Evolutionary conservation across 164 flowering plant genomes (phyloP).

Genomic region (Echeveria elegans): DNA sequence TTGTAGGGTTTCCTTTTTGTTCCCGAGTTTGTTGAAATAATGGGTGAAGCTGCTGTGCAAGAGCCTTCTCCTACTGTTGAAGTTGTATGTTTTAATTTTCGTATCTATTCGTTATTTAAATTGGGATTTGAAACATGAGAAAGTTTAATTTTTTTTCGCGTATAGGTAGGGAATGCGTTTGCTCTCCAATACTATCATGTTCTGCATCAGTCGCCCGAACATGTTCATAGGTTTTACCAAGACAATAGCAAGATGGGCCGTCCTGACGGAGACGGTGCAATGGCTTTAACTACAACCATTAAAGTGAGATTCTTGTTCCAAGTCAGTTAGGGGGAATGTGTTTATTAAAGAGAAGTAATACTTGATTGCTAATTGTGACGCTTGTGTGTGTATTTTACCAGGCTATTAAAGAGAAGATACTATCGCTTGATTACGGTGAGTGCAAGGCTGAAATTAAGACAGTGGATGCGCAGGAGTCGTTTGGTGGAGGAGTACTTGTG

Average conservation of each 20-base stretch:
- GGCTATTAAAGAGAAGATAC: slow-evolving; percentile 27
- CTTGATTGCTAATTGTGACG: background rate
- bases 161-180: slow-evolving; percentile 72
- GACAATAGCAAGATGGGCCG: slow-evolving; percentile 63
- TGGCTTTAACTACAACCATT: slow-evolving; percentile 58
- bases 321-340: background rate
- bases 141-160: background rate
- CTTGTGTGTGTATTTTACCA: slow-evolving; percentile 9
- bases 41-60: too few species aligned
- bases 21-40: too few species aligned
- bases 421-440: slow-evolving; percentile 20
- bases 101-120: too few species aligned
- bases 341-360: background rate
- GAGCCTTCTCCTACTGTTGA: too few species aligned
- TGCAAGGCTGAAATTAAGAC: slow-evolving; percentile 15
- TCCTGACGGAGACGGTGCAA: slow-evolving; percentile 41
- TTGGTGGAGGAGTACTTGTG: slow-evolving; percentile 22
- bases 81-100: too few species aligned
- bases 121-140: background rate
- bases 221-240: slow-evolving; percentile 58
- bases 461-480: slow-evolving; percentile 28
- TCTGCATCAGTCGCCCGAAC: slow-evolving; percentile 57
- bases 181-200: slow-evolving; percentile 67
- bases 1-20: too few species aligned
- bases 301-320: slow-evolving; percentile 27